Evolutionary conservation across 371 early-diverging fungal genomes (phyloP), one percentile per base, ranked within the genome.

Genomic region (Mucor irregularis): DNA sequence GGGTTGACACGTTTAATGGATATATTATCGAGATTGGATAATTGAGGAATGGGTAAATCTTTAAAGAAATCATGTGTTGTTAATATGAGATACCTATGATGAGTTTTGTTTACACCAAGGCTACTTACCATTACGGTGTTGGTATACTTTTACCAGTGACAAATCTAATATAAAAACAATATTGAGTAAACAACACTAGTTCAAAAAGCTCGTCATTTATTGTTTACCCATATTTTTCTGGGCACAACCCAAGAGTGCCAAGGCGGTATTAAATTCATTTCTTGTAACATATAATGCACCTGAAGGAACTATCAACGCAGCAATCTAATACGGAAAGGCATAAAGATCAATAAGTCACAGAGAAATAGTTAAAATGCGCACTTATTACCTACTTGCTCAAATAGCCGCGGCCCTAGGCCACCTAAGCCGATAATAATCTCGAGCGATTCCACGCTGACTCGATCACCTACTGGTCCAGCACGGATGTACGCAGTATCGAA

Each of bases 191-290:
- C 29, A n/a, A n/a, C n/a, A n/a, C n/a, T n/a, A n/a, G 37, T 58
- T 5, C 29, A 31, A 21, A 24, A 34, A 34, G 1, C 3, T 37
- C 28, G 9, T 35, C 29, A 3, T 29, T 0, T 1, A 30, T 53
- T 29, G 16, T 13, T 73, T 79, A 70, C 86, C 81, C 84, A 90
- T 87, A 65, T 88, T 85, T 62, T 90, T 90, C 63, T 92, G 92
- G 4, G 90, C 90, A 66, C 89, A 75, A 16, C 84, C 90, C 9
- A 84, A 61, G 35, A 90, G 72, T 4, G 89, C 90, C 46, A 92
- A 60, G 0, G 87, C 83, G 19, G 86, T 75, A 57, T 89, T 89
- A 57, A 90, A 87, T 60, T 89, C 91, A 40, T 80, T 71, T 52
- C 80, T 78, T 28, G 80, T 82, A 30, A 85, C 70, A 61, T 83